Evolutionary conservation across 164 flowering plant species (phyloP), one percentile per base, ranked within the genome.

Genomic region (Paratinospora sagittata): DNA sequence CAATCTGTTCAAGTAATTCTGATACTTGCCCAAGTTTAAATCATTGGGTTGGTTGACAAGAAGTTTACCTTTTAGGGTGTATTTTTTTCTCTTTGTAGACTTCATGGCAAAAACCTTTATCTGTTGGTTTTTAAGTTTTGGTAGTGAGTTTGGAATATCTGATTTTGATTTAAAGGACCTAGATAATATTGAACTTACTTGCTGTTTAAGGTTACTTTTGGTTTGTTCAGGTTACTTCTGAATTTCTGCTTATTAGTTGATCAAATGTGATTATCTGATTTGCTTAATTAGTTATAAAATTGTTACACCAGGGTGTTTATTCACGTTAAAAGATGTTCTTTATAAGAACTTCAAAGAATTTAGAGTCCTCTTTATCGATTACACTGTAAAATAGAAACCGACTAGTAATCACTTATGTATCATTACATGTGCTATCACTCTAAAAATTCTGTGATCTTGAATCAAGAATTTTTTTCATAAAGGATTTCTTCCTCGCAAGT

Each of bases 1-100:
- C 13, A 78, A 77, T 64, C 57, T 77, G 55, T 77, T 77, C 63
- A 75, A 66, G 74, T 75, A 67, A 21, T 52, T 19, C n/a, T 49
- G 1, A 14, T 49, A 49, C 57, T 14, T 19, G n/a, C 19, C 19
- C 55, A 47, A 47, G 16, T 47, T n/a, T 17, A 47, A 0, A 47
- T 47, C 12, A 19, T 47, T 49, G 49, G 49, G 14, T 43, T 43
- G 57, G 17, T 16, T 52, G 58, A 52, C n/a, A 21, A 52, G 0
- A n/a, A 52, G 58, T 17, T 52, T 52, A 3, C 16, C 17, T 12
- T 49, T 47, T 49, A n/a, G n/a, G n/a, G n/a, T n/a, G n/a, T n/a
- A n/a, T n/a, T 49, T 12, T 17, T 16, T 16, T 16, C 19, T 52
- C 16, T 49, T 52, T 52, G 6, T 3, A 3, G 6, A 6, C 19